Evolutionary conservation across 495 filamentous ascomycete species (phyloP).

Genomic region (Lindgomyces ingoldianus): DNA sequence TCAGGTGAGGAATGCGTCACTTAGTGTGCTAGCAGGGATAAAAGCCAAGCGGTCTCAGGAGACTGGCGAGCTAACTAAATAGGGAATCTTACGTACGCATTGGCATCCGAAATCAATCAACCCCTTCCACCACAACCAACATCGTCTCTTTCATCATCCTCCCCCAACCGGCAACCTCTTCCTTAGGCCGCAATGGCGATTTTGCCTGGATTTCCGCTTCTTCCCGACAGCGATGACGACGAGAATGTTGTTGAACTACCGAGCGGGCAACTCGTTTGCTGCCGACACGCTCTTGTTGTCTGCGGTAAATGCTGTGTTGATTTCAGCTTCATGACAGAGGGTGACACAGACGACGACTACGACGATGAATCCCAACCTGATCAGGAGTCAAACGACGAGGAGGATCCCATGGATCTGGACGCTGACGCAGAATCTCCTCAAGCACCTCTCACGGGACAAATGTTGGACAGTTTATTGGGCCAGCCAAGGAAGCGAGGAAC

Average conservation of each 20-base stretch:
- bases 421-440: not conserved
- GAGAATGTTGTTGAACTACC: not conserved
- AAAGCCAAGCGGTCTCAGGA: too few species aligned
- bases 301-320: not conserved
- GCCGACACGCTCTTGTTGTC: not conserved
- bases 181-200: too few species aligned
- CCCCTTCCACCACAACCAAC: too few species aligned
- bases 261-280: not conserved
- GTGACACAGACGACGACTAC: not conserved
- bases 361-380: not conserved
- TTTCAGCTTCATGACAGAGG: not conserved
- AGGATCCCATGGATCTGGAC: not conserved
- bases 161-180: too few species aligned
- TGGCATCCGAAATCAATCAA: too few species aligned
- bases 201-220: too few species aligned
- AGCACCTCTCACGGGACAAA: not conserved
- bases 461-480: not conserved
- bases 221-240: too few species aligned
- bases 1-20: too few species aligned
- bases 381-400: not conserved
- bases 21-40: too few species aligned
- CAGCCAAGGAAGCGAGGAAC: slow-evolving; percentile 2
- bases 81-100: too few species aligned
- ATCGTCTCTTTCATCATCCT: too few species aligned
- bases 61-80: too few species aligned